These are phyloP conservation scores for Cantharellus anzutake DNA, from an alignment of 768 basidiomycete species.

Conservation along the genomic window DNA sequence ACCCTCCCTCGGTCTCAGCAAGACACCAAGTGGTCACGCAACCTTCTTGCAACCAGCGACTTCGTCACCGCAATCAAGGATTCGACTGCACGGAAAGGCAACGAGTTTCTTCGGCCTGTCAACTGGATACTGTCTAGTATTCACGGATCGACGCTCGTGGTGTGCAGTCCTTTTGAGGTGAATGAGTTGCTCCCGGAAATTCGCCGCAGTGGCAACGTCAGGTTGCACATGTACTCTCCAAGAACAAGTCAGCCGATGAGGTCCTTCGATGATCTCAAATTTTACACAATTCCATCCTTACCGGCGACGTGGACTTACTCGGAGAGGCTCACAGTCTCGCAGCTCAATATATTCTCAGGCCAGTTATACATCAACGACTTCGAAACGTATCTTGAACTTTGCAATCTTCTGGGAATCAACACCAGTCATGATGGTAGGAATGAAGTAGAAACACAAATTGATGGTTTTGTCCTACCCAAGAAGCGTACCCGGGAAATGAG, in stretches of 20 bases:
- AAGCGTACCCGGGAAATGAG: no score
- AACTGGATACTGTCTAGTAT: slow-evolving; percentile 3
- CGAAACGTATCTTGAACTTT: not conserved
- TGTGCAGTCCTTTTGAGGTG: slow-evolving; percentile 2
- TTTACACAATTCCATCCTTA: not conserved
- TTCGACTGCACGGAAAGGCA: not conserved
- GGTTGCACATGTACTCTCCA: slow-evolving; percentile 3
- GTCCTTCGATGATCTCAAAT: slow-evolving; percentile 1
- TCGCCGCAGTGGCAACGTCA: not conserved
- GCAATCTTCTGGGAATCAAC: not conserved
- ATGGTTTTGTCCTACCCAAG: no score
- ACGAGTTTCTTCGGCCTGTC: slow-evolving; percentile 1
- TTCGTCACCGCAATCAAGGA: not conserved
- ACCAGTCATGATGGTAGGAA: not conserved
- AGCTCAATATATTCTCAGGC: slow-evolving; percentile 1
- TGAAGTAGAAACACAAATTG: no score
- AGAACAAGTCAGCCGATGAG: not conserved
- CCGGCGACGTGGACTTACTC: not conserved
- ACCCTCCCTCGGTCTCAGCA: not conserved
- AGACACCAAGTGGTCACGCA: not conserved
- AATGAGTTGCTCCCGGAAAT: slow-evolving; percentile 3
- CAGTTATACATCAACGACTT: not conserved
- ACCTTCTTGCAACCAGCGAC: not conserved
- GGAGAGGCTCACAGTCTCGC: not conserved
- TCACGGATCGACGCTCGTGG: not conserved